Evolutionary conservation across 2,329 filamentous ascomycete genomes (phyloP).

Genomic region (Microthyrium microscopicum): DNA sequence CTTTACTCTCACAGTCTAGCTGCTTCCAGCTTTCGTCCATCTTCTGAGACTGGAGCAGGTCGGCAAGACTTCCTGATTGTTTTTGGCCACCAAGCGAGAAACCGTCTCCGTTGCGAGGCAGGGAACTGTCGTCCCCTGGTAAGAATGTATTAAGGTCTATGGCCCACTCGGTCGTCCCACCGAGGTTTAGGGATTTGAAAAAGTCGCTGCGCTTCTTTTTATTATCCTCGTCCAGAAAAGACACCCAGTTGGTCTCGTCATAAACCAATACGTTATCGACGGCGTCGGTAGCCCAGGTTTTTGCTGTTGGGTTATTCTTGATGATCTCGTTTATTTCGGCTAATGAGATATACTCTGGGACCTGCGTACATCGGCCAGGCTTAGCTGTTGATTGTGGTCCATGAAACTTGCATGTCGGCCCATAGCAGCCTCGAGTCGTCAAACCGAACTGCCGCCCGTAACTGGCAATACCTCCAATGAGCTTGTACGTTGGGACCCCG

Average conservation of each 20-base stretch:
- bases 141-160: conserved; percentile 15
- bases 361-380: conserved; percentile 17
- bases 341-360: conserved; percentile 19
- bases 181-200: conserved; percentile 14
- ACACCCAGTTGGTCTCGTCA: conserved; percentile 5
- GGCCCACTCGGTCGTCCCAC: conserved; percentile 20
- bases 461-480: conserved; percentile 19
- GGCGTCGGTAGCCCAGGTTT: not conserved
- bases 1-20: too few species aligned
- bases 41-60: too few species aligned
- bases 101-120: too few species aligned
- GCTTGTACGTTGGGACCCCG: conserved; percentile 18
- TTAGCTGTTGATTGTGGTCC: conserved; percentile 13
- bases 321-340: conserved; percentile 19
- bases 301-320: not conserved
- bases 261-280: conserved; percentile 1
- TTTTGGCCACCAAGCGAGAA: too few species aligned
- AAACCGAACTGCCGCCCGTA: conserved; percentile 23
- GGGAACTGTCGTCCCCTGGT: too few species aligned
- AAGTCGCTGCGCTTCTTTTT: conserved; percentile 11
- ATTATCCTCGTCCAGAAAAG: conserved; percentile 11
- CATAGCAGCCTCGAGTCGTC: too few species aligned
- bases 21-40: too few species aligned
- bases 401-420: conserved; percentile 12
- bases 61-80: too few species aligned